Base-by-base conservation (phyloP, 768 basidiomycete species). In the Calocybe indica region DNA sequence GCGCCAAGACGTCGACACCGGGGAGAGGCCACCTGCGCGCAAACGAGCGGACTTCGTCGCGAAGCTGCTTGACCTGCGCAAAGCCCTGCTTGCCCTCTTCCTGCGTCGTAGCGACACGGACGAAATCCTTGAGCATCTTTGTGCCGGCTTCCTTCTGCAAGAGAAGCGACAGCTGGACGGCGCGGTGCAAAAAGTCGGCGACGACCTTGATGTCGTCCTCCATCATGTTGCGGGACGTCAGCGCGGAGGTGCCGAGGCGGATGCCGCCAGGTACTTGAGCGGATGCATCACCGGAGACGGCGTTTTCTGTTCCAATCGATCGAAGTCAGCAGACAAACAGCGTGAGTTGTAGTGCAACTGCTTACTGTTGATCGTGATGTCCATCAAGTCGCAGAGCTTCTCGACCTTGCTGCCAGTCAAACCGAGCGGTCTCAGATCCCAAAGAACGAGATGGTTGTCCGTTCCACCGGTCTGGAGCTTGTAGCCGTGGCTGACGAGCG, bases 391-490 rank as follows among this genome's bases (percentile, higher is more conserved):
- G 67, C 96, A 96, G 57, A 99, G 82, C 76, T 96, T 97, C 77
- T 97, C 95, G 49, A 99, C 83, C 71, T 98, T 98, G 75, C 85
- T 89, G 43, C 96, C 96, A n/a, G 96, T 97, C 62, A 98, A 72
- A 42, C 91, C 88, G 53, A 96, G 76, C 30, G 96, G 96, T 33
- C 96, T 82, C 52, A 97, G 80, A 62, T 98, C 96, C 95, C 94
- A 97, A 42, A 99, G 86, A 42, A 98, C 85, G 55, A 98, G 83
- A 68, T 99, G 96, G 76, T 91, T 98, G 67, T 98, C 96, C 12
- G 93, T 94, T 50, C 96, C 96, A 48, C 79, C 83, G 10, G 95
- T 98, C 74, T 97, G 94, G 55, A 99, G 88, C 71, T 86, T 92
- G 80, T 98, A 99, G 39, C 90, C 90, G 62, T 88, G 76, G 50